phyloP scores from a whole-genome alignment of 352 stramenopile species.

The Pythium rhizo-oryzae region DNA sequence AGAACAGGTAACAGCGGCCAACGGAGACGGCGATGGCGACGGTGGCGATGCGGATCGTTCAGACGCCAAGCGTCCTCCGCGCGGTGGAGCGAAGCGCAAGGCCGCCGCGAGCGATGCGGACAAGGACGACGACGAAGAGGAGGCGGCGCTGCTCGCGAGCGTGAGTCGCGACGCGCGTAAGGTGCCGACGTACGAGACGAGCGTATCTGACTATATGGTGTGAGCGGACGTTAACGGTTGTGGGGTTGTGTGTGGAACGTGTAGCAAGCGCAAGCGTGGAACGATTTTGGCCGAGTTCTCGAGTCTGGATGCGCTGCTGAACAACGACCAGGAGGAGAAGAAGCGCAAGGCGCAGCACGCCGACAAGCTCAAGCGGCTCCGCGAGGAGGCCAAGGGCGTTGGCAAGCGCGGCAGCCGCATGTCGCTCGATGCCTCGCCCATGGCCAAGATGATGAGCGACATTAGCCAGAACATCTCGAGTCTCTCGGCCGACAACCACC shows the following conservation, averaged over 20 bases:
- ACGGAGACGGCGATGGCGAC: neutral
- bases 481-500: conserved; percentile 60
- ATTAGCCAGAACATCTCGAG: conserved; percentile 77
- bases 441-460: conserved; percentile 66
- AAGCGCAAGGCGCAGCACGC: conserved; percentile 59
- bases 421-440: conserved; percentile 30
- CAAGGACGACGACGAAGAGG: conserved; percentile 33
- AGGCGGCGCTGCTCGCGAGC: conserved; percentile 44
- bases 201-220: no score
- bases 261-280: conserved; percentile 34
- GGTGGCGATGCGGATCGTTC: no score
- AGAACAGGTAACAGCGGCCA: neutral
- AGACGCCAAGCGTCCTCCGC: no score
- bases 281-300: conserved; percentile 65
- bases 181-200: conserved; percentile 26
- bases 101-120: neutral
- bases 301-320: conserved; percentile 76
- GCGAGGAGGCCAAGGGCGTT: conserved; percentile 46
- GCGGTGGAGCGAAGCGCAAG: no score
- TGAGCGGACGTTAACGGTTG: no score
- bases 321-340: conserved; percentile 58
- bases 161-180: conserved; percentile 52
- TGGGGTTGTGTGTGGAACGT: no score
- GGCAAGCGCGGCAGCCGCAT: conserved; percentile 15
- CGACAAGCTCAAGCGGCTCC: conserved; percentile 58